These are phyloP conservation scores for Trifolium dubium DNA, from an alignment of 306 rosid species.

Conservation along the genomic window DNA sequence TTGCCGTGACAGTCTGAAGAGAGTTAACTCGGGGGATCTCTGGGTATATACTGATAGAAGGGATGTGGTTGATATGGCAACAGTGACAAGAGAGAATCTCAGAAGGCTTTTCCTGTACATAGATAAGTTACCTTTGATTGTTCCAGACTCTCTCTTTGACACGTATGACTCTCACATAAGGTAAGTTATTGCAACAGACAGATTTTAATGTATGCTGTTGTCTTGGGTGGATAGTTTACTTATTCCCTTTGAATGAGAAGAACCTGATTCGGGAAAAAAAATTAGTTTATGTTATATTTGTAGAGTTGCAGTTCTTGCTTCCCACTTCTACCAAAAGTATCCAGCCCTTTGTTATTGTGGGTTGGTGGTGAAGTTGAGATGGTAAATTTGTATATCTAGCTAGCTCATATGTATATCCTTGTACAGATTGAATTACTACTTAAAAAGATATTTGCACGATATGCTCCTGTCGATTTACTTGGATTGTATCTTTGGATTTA, in stretches of 20 bases:
- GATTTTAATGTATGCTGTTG: slow-evolving; percentile 46
- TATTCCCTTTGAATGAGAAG: slow-evolving; percentile 35
- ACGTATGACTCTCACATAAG: slow-evolving; percentile 85
- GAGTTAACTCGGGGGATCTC: slow-evolving; percentile 91
- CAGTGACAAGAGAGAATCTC: slow-evolving; percentile 84
- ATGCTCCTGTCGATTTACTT: slow-evolving; percentile 6
- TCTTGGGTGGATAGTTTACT: slow-evolving; percentile 45
- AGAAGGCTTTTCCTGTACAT: slow-evolving; percentile 84
- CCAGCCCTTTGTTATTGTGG: slow-evolving; percentile 69
- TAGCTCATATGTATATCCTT: slow-evolving; percentile 74
- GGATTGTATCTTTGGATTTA: slow-evolving; percentile 31
- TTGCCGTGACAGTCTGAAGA: slow-evolving; percentile 90
- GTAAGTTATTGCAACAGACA: slow-evolving; percentile 51
- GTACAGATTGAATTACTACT: slow-evolving; percentile 67
- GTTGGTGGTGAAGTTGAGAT: slow-evolving; percentile 83
- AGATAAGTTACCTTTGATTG: slow-evolving; percentile 82
- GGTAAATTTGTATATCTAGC: slow-evolving; percentile 69
- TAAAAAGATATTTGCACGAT: slow-evolving; percentile 50
- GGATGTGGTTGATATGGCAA: slow-evolving; percentile 86
- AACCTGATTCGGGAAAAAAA: slow-evolving; percentile 35
- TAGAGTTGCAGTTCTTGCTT: slow-evolving; percentile 59
- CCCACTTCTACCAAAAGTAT: slow-evolving; percentile 73
- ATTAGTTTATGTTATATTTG: slow-evolving; percentile 43
- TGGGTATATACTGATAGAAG: slow-evolving; percentile 81
- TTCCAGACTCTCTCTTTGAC: slow-evolving; percentile 86